Percentiles rank a stretch among this genome's conserved stretches.
These are phyloP conservation scores for Russula ochroleuca DNA, from an alignment of 768 basidiomycete species.

Conservation along the genomic window DNA sequence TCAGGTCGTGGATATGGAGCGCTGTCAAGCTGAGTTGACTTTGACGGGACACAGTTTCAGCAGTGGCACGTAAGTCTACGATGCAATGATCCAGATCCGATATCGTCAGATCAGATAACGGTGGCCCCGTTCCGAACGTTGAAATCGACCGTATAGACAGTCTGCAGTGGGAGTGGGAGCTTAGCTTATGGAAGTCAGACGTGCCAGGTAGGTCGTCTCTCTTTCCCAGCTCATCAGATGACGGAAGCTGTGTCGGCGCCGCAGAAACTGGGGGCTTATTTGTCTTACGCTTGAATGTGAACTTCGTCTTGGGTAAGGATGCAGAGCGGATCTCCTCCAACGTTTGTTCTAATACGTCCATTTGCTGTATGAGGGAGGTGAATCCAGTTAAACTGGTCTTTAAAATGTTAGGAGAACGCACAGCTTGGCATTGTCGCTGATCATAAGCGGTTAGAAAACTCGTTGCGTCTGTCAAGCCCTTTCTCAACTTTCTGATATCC, in stretches of 20 bases:
- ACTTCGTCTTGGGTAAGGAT: constrained; percentile 52
- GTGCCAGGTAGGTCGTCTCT: constrained; percentile 15
- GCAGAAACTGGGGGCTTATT: constrained; percentile 25
- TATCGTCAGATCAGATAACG: constrained; percentile 55
- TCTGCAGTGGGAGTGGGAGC: constrained; percentile 44
- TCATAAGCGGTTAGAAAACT: constrained; percentile 67
- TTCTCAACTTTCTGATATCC: constrained; percentile 52
- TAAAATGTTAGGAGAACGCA: constrained; percentile 35
- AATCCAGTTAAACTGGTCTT: background rate
- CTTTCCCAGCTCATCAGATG: background rate
- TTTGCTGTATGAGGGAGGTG: constrained; percentile 45
- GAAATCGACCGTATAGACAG: constrained; percentile 44
- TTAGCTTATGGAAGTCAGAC: constrained; percentile 41
- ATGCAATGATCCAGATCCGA: constrained; percentile 64
- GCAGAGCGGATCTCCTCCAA: constrained; percentile 49
- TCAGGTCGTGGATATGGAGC: constrained; percentile 59
- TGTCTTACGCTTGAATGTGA: constrained; percentile 57
- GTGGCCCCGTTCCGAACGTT: constrained; percentile 30
- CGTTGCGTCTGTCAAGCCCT: constrained; percentile 58
- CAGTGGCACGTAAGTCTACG: constrained; percentile 49
- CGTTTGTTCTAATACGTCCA: constrained; percentile 55
- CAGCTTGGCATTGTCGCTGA: constrained; percentile 65
- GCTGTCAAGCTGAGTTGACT: constrained; percentile 43
- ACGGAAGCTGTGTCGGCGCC: background rate
- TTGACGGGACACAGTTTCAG: constrained; percentile 4